Evolutionary conservation across 805 yeast species (phyloP).

Genomic region (Schwanniomyces vanrijiae): DNA sequence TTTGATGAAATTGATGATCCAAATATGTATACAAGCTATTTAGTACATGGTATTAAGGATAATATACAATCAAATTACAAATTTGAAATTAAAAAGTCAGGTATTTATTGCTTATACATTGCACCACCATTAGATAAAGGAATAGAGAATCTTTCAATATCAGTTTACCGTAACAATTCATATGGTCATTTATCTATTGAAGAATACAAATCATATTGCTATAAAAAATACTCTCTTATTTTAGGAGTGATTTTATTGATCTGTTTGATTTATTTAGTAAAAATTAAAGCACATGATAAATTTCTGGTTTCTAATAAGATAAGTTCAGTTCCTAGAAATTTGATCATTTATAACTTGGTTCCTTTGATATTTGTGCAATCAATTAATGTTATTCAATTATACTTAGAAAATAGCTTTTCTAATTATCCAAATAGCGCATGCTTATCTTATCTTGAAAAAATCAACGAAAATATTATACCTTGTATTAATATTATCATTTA

Average conservation of each 20-base stretch:
- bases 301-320: too few species aligned
- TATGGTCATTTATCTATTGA: constrained; percentile 23
- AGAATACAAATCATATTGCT: background rate
- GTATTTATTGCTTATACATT: constrained; percentile 31
- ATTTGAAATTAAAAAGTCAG: constrained; percentile 17
- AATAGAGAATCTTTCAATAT: constrained; percentile 10
- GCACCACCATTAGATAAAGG: constrained; percentile 20
- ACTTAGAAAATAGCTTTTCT: constrained; percentile 11
- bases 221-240: background rate
- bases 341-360: constrained; percentile 22
- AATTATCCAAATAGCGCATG: background rate
- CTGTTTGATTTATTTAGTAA: too few species aligned
- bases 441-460: constrained; percentile 1
- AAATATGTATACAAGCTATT: background rate
- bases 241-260: background rate
- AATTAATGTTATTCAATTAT: constrained; percentile 3
- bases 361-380: constrained; percentile 14
- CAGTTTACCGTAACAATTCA: constrained; percentile 18
- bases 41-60: too few species aligned
- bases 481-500: constrained; percentile 7
- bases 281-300: too few species aligned
- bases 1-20: background rate
- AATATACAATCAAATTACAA: background rate
- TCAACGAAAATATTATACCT: constrained; percentile 1
- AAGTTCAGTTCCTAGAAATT: constrained; percentile 25